These are phyloP conservation scores for Gaertneriomyces semiglobifer DNA, from an alignment of 192 early-diverging fungal genomes.

Conservation along the genomic window DNA sequence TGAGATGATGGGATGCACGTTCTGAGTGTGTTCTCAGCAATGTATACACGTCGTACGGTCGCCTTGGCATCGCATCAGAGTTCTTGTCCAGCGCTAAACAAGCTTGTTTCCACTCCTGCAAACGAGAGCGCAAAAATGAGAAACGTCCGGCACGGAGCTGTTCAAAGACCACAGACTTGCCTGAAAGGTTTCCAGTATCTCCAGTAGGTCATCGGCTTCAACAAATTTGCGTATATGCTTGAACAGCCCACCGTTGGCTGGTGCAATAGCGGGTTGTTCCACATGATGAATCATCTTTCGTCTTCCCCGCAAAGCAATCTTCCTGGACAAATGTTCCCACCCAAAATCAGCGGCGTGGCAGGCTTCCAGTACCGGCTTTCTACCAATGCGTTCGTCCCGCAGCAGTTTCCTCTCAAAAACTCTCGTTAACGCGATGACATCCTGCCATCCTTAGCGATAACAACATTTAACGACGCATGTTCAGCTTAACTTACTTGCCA, in stretches of 20 bases:
- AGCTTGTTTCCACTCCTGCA: not conserved
- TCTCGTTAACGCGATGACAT: too few species aligned
- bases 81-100: not conserved
- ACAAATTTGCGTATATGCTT: slow-evolving; percentile 14
- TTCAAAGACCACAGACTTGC: not conserved
- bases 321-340: too few species aligned
- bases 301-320: too few species aligned
- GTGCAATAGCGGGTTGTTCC: too few species aligned
- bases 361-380: too few species aligned
- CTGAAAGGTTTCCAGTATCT: slow-evolving; percentile 17
- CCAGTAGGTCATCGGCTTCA: slow-evolving; percentile 22
- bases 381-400: too few species aligned
- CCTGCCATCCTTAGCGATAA: too few species aligned
- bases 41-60: slow-evolving; percentile 18
- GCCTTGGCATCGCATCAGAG: not conserved
- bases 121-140: not conserved
- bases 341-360: too few species aligned
- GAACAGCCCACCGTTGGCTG: not conserved
- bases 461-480: too few species aligned
- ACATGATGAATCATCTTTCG: too few species aligned
- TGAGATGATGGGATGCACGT: slow-evolving; percentile 16
- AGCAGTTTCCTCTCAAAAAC: too few species aligned
- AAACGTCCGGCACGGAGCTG: not conserved
- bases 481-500: too few species aligned
- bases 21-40: slow-evolving; percentile 12